Conservation (phyloP, 306 rosid species). For the Cucumis cinereus region DNA sequence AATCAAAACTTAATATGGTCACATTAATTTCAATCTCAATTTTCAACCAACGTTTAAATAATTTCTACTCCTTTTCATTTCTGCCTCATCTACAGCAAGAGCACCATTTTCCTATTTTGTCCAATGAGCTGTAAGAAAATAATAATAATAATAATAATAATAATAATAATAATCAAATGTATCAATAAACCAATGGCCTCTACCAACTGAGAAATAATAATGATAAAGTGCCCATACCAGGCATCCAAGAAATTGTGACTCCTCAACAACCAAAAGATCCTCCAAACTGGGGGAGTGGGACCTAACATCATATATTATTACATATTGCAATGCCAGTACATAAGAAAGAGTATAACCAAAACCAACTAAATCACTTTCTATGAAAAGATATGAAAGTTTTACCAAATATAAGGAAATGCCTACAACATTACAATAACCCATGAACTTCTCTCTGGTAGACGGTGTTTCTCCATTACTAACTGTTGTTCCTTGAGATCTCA, state of each 20-base stretch:
- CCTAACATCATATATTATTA: background rate
- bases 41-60: no score
- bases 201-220: conserved; percentile 1
- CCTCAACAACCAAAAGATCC: background rate
- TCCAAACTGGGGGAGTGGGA: background rate
- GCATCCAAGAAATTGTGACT: background rate
- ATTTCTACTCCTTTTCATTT: no score
- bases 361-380: conserved; percentile 7
- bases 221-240: background rate
- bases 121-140: no score
- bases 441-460: background rate
- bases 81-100: no score
- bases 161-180: no score
- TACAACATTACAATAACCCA: background rate
- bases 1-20: no score
- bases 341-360: background rate
- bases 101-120: no score
- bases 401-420: background rate
- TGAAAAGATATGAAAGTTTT: background rate
- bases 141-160: no score
- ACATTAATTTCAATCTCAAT: no score
- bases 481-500: background rate
- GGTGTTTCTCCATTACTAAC: background rate
- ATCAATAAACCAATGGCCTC: background rate
- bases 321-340: background rate